These are phyloP conservation scores for Bassia scoparia DNA, from an alignment of 148 eudicot genomes.

Conservation along the genomic window DNA sequence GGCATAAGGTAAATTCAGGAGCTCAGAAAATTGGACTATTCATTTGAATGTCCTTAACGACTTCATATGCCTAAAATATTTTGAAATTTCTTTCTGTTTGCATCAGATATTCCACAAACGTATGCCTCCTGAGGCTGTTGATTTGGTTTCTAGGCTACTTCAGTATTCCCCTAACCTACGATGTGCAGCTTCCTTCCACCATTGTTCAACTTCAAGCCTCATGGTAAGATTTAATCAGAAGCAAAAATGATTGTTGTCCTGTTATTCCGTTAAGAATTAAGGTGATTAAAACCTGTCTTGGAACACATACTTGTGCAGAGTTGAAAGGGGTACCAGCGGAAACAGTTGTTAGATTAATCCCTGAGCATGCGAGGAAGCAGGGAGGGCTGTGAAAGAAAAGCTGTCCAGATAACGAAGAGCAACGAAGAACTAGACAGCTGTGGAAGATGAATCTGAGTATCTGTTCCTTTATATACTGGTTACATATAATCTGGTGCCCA, in stretches of 20 bases:
- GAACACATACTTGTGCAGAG: slow-evolving; percentile 19
- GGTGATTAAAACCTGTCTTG: not conserved
- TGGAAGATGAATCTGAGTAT: slow-evolving; percentile 27
- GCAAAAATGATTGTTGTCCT: not conserved
- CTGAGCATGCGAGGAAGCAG: slow-evolving; percentile 61
- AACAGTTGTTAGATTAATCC: slow-evolving; percentile 43
- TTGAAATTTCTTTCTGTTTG: not conserved
- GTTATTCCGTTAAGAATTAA: not conserved
- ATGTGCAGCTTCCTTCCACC: slow-evolving; percentile 59
- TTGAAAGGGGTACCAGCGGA: slow-evolving; percentile 56
- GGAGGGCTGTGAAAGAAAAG: slow-evolving; percentile 35
- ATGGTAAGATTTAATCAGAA: slow-evolving; percentile 33
- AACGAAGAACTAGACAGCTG: slow-evolving; percentile 4
- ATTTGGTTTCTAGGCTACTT: slow-evolving; percentile 86
- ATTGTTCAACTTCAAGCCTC: slow-evolving; percentile 54
- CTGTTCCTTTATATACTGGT: slow-evolving; percentile 1
- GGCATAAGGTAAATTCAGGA: slow-evolving; percentile 71
- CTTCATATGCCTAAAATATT: too few relatives aligned
- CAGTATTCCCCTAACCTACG: slow-evolving; percentile 95
- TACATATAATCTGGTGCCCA: slow-evolving; percentile 9
- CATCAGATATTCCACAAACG: slow-evolving; percentile 80
- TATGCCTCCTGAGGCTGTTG: slow-evolving; percentile 95
- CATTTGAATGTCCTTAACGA: too few relatives aligned
- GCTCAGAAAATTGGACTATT: not conserved
- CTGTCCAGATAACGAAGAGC: slow-evolving; percentile 20